Base-by-base conservation (phyloP, 768 basidiomycete genomes). In the Lentinula boryana region DNA sequence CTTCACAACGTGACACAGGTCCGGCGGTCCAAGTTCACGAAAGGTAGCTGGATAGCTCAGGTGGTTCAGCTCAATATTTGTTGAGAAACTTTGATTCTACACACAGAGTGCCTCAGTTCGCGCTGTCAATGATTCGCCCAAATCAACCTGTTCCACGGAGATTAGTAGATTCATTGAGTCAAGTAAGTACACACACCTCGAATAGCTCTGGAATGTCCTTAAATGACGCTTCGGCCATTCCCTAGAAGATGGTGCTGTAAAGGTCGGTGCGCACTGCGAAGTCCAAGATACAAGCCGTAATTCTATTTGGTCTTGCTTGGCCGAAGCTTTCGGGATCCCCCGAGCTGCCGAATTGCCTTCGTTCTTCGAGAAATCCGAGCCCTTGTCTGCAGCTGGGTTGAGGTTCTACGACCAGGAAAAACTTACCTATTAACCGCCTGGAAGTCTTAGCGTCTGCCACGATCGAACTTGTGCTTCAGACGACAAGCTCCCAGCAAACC, bases 191-290 rank as follows among this genome's bases (percentile, higher is more conserved):
- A 57, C 82, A 56, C 56, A 94, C 95, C 83, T 98, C 97, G 67
- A 96, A 95, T 69, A 98, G 84, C 75, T 99, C 97, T 46, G 96
- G 95, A 56, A 98, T 84, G 74, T 99, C 95, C 73, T 91, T 91
- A 80, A 91, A 92, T 59, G 86, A 79, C 61, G 88, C 84, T 70
- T 91, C 89, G 55, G 86, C 75, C 83, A 84, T 84, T n/a, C 50
- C 4, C 27, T 49, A 35, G 32, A 3, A 27, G n/a, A 9, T 10
- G 46, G n/a, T 48, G 18, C 21, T 21, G 12, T 48, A 48, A 6
- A 43, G 41, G 3, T 43, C 16, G 21, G 12, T 4, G n/a, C 21
- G 46, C 21, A 23, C 16, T n/a, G n/a, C 16, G 46, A n/a, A n/a
- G n/a, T n/a, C n/a, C n/a, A n/a, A 9, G 46, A 48, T 48, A 23